A percentile compares a stretch with the other conserved stretches of the same genome.
Conservation (phyloP, 805 yeast genomes). For the Kuraishia borneana region DNA sequence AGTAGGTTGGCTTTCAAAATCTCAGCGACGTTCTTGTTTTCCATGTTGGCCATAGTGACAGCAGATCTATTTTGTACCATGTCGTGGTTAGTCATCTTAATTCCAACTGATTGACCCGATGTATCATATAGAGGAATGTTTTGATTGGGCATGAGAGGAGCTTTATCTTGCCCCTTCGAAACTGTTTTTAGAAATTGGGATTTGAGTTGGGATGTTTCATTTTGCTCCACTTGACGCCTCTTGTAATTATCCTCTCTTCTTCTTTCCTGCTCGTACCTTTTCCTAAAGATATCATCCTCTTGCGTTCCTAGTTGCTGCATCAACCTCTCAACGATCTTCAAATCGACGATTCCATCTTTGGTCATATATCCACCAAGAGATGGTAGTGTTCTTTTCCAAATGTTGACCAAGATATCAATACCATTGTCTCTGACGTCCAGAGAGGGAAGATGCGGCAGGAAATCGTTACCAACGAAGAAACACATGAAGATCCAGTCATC, state of each 20-base stretch:
- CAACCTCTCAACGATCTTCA: conserved; percentile 66
- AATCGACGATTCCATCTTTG: conserved; percentile 75
- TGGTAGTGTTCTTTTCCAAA: conserved; percentile 76
- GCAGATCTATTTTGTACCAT: conserved; percentile 53
- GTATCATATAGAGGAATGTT: conserved; percentile 72
- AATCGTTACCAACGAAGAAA: conserved; percentile 97
- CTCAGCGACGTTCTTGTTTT: conserved; percentile 61
- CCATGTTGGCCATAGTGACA: conserved; percentile 59
- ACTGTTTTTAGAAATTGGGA: conserved; percentile 37
- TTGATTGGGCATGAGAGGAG: conserved; percentile 56
- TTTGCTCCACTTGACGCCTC: conserved; percentile 38
- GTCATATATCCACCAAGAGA: conserved; percentile 68
- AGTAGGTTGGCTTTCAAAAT: conserved; percentile 31
- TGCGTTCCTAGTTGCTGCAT: conserved; percentile 52
- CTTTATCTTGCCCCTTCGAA: conserved; percentile 66
- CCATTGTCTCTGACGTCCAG: conserved; percentile 93
- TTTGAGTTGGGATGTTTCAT: conserved; percentile 32
- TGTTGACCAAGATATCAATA: conserved; percentile 64
- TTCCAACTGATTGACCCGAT: conserved; percentile 56
- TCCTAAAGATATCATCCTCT: conserved; percentile 70
- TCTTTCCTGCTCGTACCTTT: conserved; percentile 56
- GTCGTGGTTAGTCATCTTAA: conserved; percentile 57
- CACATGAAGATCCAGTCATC: conserved; percentile 99
- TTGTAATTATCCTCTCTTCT: conserved; percentile 57
- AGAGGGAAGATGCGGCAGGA: conserved; percentile 91